Percentiles rank a stretch among this genome's conserved stretches.
Conservation (phyloP, 2,329 filamentous ascomycete species). For the Thelonectria blattea region DNA sequence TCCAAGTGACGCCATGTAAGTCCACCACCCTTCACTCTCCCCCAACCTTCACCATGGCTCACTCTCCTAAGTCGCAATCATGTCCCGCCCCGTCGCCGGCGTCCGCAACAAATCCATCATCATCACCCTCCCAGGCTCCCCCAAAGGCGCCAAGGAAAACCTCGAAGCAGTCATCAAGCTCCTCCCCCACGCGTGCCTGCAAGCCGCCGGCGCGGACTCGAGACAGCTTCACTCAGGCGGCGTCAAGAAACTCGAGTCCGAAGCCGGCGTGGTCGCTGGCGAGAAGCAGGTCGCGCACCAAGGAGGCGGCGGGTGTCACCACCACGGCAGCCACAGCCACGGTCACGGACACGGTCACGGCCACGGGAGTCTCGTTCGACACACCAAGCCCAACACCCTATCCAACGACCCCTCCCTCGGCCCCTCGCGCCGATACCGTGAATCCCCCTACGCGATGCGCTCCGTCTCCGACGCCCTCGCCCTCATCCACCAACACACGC, state of each 20-base stretch:
- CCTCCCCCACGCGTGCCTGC: constrained; percentile 92
- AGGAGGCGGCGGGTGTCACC: constrained; percentile 51
- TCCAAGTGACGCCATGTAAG: constrained; percentile 89
- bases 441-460: constrained; percentile 92
- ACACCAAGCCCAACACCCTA: constrained; percentile 67
- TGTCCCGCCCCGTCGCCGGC: constrained; percentile 92
- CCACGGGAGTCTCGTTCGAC: constrained; percentile 71
- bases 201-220: constrained; percentile 84
- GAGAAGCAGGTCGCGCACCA: constrained; percentile 44
- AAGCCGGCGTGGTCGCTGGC: constrained; percentile 68
- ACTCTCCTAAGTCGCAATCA: constrained; percentile 78
- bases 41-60: not conserved
- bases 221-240: constrained; percentile 80
- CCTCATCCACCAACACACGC: constrained; percentile 76
- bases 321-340: constrained; percentile 64
- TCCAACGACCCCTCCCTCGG: constrained; percentile 68
- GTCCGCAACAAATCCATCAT: constrained; percentile 82
- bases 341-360: constrained; percentile 45
- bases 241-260: constrained; percentile 80
- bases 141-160: constrained; percentile 94
- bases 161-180: constrained; percentile 86
- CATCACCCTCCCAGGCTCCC: constrained; percentile 89
- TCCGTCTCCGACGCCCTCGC: constrained; percentile 80
- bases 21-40: constrained; percentile 16
- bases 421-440: constrained; percentile 75